Conservation (phyloP, 345 rosid species). For the Euphorbia lathyris region DNA sequence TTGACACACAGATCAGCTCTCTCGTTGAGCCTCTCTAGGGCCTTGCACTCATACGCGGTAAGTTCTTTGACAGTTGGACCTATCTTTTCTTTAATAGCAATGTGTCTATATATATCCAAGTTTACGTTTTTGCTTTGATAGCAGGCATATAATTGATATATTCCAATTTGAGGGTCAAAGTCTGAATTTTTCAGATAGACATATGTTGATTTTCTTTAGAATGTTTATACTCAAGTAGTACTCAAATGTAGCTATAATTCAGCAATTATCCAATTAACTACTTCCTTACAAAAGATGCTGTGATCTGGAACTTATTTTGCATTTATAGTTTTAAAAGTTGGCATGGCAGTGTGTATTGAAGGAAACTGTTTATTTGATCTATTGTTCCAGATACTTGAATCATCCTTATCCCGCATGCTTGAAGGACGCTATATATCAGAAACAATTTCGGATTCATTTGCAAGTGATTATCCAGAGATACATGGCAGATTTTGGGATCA, state of each 20-base stretch:
- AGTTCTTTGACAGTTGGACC: constrained; percentile 26
- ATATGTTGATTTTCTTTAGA: background rate
- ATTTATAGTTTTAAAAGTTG: background rate
- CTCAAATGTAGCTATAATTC: background rate
- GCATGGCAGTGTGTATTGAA: background rate
- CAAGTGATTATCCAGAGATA: constrained; percentile 41
- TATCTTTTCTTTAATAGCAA: background rate
- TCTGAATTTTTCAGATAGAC: background rate
- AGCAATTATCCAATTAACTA: background rate
- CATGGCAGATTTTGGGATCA: constrained; percentile 67
- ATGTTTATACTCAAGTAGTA: background rate
- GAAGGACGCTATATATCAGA: constrained; percentile 55
- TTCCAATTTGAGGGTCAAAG: background rate
- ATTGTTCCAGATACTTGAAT: constrained; percentile 65
- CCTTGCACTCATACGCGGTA: constrained; percentile 56
- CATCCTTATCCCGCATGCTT: constrained; percentile 61
- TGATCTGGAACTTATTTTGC: background rate
- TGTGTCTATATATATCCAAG: background rate
- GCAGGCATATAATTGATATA: background rate
- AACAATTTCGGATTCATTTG: constrained; percentile 31
- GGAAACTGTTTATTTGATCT: constrained; percentile 3
- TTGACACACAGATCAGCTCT: constrained; percentile 71
- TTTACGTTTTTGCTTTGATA: background rate
- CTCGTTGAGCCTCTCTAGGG: constrained; percentile 47
- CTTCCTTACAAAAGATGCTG: no score